These are phyloP conservation scores for Helianthus tuberosus DNA, from an alignment of 129 eudicot genomes.

Conservation along the genomic window DNA sequence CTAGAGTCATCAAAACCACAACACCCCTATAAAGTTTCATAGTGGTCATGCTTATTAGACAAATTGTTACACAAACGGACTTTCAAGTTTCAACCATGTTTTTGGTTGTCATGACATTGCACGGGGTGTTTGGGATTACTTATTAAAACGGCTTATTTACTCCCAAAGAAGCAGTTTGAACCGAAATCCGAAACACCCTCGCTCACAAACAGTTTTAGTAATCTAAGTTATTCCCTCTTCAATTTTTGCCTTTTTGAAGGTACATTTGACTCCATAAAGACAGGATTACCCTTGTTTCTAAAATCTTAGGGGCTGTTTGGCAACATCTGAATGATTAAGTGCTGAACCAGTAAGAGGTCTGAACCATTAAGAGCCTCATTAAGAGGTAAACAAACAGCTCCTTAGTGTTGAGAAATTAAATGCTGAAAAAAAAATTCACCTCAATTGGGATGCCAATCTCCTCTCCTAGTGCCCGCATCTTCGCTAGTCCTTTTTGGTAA, in stretches of 20 bases:
- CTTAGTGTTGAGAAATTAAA: background rate
- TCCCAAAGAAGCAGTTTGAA: background rate
- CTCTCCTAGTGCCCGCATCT: conserved; percentile 84
- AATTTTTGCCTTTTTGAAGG: background rate
- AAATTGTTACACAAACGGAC: background rate
- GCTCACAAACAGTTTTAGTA: no score
- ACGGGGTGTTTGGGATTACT: background rate
- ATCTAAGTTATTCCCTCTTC: background rate
- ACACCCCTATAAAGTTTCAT: background rate
- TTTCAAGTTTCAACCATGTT: background rate
- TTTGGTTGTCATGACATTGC: background rate
- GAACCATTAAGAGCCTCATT: no score
- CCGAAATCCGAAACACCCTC: conserved; percentile 1
- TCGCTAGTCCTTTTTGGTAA: conserved; percentile 92
- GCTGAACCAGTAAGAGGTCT: no score
- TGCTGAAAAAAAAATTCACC: conserved; percentile 34
- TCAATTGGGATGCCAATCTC: conserved; percentile 97
- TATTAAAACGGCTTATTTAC: background rate
- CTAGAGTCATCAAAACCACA: no score
- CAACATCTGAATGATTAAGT: no score
- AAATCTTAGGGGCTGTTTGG: no score
- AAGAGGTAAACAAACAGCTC: no score
- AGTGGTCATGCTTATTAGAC: background rate
- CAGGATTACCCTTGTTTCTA: background rate
- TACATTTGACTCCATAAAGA: background rate